phyloP scores from a whole-genome alignment of 768 basidiomycete genomes.

The Lactifluus volemus region DNA sequence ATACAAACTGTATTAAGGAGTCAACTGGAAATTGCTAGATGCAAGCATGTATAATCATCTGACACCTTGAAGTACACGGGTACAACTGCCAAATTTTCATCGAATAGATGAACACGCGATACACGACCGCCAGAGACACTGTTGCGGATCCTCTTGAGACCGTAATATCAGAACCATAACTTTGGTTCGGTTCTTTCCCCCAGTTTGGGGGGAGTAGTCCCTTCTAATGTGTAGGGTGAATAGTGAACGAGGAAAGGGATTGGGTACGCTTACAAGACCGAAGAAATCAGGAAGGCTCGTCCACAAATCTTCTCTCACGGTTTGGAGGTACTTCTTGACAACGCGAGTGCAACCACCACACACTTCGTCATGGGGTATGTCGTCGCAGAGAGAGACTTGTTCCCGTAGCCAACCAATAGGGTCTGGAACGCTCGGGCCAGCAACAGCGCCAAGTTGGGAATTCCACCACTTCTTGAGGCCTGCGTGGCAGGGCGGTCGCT shows the following conservation, averaged over 20 bases:
- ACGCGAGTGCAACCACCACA: conserved; percentile 5
- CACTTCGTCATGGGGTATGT: conserved; percentile 15
- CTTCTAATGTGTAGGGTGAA: conserved; percentile 5
- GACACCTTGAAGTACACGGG: not conserved
- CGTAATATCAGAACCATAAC: conserved; percentile 9
- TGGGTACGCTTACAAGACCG: conserved; percentile 8
- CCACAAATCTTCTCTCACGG: conserved; percentile 13
- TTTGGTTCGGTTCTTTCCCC: conserved; percentile 14
- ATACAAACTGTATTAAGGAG: not conserved
- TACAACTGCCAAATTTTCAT: not conserved
- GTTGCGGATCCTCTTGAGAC: not conserved
- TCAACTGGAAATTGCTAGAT: not conserved
- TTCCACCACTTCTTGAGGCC: conserved; percentile 15
- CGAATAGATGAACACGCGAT: too few species aligned
- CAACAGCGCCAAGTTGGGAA: conserved; percentile 3
- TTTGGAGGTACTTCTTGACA: conserved; percentile 10
- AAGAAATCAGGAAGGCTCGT: conserved; percentile 11
- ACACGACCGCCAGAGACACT: not conserved
- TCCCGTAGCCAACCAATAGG: conserved; percentile 13
- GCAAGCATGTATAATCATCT: not conserved
- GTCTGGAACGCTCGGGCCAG: conserved; percentile 11
- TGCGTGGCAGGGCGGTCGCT: conserved; percentile 1
- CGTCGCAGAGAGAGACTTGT: conserved; percentile 2
- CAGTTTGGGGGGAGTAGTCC: conserved; percentile 2
- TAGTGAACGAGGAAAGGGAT: not conserved